Evolutionary conservation across 2,329 filamentous ascomycete species (phyloP).

Genomic region (Polychaeton citri): DNA sequence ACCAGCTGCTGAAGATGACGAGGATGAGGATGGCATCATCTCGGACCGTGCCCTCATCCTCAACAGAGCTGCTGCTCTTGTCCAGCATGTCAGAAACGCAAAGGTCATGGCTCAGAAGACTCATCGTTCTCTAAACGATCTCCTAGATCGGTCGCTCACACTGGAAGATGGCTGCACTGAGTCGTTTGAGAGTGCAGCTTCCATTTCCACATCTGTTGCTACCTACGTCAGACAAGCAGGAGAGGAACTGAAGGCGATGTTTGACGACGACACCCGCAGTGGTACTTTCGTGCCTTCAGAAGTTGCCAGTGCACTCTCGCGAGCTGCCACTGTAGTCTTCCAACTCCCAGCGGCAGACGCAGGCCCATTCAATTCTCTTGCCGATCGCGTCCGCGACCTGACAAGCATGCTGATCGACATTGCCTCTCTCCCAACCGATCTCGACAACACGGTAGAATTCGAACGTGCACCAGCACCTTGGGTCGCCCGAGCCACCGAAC

Average conservation of each 20-base stretch:
- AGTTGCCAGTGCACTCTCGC: conserved; percentile 49
- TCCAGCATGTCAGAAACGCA: conserved; percentile 63
- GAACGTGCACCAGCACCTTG: conserved; percentile 66
- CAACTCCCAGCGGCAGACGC: conserved; percentile 40
- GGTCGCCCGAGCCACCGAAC: conserved; percentile 66
- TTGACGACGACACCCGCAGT: conserved; percentile 58
- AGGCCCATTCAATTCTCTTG: conserved; percentile 57
- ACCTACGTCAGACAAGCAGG: conserved; percentile 55
- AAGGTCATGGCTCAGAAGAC: conserved; percentile 76
- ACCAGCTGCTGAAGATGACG: conserved; percentile 39
- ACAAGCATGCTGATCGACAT: conserved; percentile 56
- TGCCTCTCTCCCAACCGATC: conserved; percentile 41
- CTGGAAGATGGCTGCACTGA: conserved; percentile 54
- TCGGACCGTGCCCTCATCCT: conserved; percentile 44
- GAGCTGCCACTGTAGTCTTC: conserved; percentile 40
- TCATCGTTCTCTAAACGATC: conserved; percentile 61
- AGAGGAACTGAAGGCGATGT: conserved; percentile 48
- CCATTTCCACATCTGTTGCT: conserved; percentile 50
- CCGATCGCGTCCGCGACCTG: conserved; percentile 52
- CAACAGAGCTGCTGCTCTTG: conserved; percentile 56
- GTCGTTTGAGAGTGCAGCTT: conserved; percentile 57
- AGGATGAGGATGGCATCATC: conserved; percentile 45
- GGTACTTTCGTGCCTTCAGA: conserved; percentile 56
- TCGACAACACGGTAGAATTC: conserved; percentile 39
- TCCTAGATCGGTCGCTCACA: conserved; percentile 62